Evolutionary conservation across 2,329 filamentous ascomycete species (phyloP).

Genomic region (Diaporthe longicolla): DNA sequence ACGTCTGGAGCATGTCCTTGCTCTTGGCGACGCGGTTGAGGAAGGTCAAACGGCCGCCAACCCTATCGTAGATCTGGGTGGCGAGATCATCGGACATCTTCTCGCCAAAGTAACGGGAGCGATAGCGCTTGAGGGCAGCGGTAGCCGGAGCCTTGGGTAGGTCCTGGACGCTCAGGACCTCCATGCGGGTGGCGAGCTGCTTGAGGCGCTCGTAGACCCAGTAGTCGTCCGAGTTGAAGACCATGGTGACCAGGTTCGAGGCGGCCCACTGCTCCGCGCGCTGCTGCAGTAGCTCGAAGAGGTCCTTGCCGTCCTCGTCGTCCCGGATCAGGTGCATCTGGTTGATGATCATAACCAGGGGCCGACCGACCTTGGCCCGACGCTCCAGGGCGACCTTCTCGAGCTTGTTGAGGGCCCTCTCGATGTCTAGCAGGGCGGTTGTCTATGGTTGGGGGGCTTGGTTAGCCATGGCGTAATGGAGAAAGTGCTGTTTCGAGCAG

Average conservation of each 20-base stretch:
- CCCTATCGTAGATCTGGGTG: slow-evolving; percentile 84
- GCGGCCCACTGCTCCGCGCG: slow-evolving; percentile 97
- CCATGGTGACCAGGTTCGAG: slow-evolving; percentile 87
- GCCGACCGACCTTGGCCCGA: slow-evolving; percentile 72
- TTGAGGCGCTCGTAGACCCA: slow-evolving; percentile 98
- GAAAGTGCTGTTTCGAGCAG: neutral
- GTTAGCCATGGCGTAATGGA: neutral
- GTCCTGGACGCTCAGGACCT: slow-evolving; percentile 89
- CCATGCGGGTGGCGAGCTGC: slow-evolving; percentile 93
- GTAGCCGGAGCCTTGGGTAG: slow-evolving; percentile 84
- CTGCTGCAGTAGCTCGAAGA: slow-evolving; percentile 95
- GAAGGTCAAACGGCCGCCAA: slow-evolving; percentile 91
- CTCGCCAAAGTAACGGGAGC: slow-evolving; percentile 82
- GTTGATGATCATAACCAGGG: slow-evolving; percentile 94
- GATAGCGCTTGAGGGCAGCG: slow-evolving; percentile 82
- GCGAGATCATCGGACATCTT: slow-evolving; percentile 68
- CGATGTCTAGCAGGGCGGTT: slow-evolving; percentile 93
- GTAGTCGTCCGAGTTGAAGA: slow-evolving; percentile 98
- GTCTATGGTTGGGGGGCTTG: slow-evolving; percentile 57
- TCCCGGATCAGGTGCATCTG: slow-evolving; percentile 92
- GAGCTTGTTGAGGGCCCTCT: slow-evolving; percentile 96
- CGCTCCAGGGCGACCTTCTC: slow-evolving; percentile 91
- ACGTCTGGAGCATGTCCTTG: slow-evolving; percentile 82
- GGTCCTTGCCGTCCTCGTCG: slow-evolving; percentile 91
- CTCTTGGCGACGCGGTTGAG: slow-evolving; percentile 92